These are phyloP conservation scores for Nemania sp. DNA, from an alignment of 2,329 filamentous ascomycete species.

Conservation along the genomic window DNA sequence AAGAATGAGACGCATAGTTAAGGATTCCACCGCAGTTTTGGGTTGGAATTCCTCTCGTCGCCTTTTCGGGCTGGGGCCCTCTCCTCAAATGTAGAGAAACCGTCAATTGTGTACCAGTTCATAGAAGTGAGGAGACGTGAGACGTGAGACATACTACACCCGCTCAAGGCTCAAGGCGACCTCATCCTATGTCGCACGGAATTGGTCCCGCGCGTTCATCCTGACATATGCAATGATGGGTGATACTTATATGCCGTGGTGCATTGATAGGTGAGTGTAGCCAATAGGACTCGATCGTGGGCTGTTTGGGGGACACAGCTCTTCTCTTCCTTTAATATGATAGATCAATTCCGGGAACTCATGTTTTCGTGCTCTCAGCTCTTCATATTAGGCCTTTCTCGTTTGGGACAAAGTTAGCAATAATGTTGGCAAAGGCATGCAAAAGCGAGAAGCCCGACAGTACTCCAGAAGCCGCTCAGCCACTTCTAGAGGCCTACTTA, in stretches of 20 bases:
- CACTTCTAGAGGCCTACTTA: background rate
- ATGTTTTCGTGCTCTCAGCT: too few species aligned
- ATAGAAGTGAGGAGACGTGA: too few species aligned
- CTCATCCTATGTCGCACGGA: background rate
- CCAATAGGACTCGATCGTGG: background rate
- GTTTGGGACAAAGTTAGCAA: background rate
- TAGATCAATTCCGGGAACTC: background rate
- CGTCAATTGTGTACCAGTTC: background rate
- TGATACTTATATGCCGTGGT: background rate
- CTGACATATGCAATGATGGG: background rate
- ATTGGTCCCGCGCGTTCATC: background rate
- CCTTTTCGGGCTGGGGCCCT: too few species aligned
- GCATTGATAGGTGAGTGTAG: background rate
- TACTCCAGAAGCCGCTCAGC: background rate
- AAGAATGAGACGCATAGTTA: too few species aligned
- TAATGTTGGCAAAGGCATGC: too few species aligned
- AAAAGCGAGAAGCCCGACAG: background rate
- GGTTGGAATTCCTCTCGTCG: too few species aligned
- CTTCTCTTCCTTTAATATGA: background rate
- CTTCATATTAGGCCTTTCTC: background rate
- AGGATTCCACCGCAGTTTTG: too few species aligned
- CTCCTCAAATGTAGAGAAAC: background rate
- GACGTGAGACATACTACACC: too few species aligned
- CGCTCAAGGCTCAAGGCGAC: background rate
- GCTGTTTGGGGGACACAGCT: background rate